Evolutionary conservation across 768 basidiomycete species (phyloP).

Genomic region (Lactarius hatsudake): DNA sequence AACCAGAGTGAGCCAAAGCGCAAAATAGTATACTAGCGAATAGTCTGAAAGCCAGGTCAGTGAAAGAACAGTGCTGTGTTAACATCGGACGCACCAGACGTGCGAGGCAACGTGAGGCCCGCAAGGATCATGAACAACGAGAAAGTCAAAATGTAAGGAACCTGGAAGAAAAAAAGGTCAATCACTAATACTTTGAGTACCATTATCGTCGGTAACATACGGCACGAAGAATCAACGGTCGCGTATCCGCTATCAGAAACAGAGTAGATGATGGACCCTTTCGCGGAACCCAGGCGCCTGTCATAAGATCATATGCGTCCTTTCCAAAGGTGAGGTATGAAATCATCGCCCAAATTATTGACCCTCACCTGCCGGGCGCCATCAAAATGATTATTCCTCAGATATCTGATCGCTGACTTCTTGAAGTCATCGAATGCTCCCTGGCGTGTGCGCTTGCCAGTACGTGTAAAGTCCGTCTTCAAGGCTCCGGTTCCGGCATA

Average conservation of each 20-base stretch:
- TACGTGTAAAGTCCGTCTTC: constrained; percentile 95
- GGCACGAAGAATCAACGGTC: constrained; percentile 81
- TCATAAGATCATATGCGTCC: constrained; percentile 94
- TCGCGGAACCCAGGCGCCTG: constrained; percentile 86
- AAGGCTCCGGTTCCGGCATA: constrained; percentile 95
- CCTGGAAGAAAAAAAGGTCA: constrained; percentile 42
- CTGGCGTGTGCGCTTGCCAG: constrained; percentile 80
- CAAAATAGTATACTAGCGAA: constrained; percentile 79
- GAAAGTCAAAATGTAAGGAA: constrained; percentile 79
- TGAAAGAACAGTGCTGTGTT: neutral
- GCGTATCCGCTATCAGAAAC: constrained; percentile 70
- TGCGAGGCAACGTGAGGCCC: constrained; percentile 79
- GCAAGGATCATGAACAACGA: constrained; percentile 87
- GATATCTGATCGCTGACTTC: constrained; percentile 80
- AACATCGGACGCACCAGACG: constrained; percentile 61
- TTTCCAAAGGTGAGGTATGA: constrained; percentile 32
- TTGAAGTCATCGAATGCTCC: constrained; percentile 82
- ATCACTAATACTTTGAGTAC: constrained; percentile 4
- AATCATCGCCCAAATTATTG: neutral
- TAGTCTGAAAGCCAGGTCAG: constrained; percentile 55
- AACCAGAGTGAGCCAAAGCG: constrained; percentile 73
- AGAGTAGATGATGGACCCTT: constrained; percentile 66
- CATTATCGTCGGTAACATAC: constrained; percentile 46
- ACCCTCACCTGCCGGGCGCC: constrained; percentile 75
- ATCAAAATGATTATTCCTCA: constrained; percentile 97